phyloP scores from a whole-genome alignment of 139 green algal genomes.

The Chlamydomonas sp. region DNA sequence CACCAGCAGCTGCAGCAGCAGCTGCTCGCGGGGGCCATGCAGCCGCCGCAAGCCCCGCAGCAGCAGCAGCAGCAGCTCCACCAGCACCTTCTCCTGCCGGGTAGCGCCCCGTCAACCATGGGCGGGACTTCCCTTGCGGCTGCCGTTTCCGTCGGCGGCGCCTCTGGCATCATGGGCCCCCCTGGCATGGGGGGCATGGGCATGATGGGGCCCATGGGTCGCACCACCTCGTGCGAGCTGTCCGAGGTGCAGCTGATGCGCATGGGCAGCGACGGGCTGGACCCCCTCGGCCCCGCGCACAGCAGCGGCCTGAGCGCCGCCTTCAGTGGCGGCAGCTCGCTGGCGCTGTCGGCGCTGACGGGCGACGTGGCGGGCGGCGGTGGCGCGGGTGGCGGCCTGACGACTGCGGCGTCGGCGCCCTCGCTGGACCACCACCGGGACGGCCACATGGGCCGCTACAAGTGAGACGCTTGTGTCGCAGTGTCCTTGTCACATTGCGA shows the following conservation, averaged over 20 bases:
- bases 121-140: not conserved
- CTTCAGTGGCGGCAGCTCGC: not conserved
- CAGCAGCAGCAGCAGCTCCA: not conserved
- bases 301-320: not conserved
- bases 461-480: not conserved
- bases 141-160: too few species aligned
- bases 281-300: not conserved
- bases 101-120: constrained; percentile 17
- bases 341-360: not conserved
- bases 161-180: too few species aligned
- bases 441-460: constrained; percentile 14
- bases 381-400: not conserved
- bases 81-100: not conserved
- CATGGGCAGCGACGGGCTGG: constrained; percentile 9
- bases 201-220: not conserved
- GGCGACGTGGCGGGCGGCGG: not conserved
- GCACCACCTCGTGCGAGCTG: constrained; percentile 18
- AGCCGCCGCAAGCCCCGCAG: not conserved
- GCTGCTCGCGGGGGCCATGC: not conserved
- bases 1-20: not conserved
- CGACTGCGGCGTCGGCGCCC: not conserved
- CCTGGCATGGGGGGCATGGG: too few species aligned
- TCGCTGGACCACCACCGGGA: constrained; percentile 3
- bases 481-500: too few species aligned
- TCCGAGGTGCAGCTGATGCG: not conserved